These are phyloP conservation scores for Exophiala xenobiotica DNA, from an alignment of 2,329 filamentous ascomycete species.

Conservation along the genomic window DNA sequence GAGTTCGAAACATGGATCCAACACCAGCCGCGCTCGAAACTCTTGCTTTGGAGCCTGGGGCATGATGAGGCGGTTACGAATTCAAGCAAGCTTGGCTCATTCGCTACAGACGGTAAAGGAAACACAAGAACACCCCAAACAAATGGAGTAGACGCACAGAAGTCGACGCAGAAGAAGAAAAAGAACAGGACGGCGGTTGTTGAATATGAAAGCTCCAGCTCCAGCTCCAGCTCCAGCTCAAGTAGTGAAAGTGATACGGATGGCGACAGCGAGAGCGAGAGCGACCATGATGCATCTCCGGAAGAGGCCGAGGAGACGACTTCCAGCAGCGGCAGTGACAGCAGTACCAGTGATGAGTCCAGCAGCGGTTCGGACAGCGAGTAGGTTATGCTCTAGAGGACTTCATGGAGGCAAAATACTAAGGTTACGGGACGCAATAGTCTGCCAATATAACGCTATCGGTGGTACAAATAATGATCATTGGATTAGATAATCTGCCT, in stretches of 20 bases:
- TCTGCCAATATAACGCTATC: too few species aligned
- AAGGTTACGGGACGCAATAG: too few species aligned
- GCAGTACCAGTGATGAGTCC: constrained; percentile 15
- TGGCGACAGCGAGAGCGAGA: constrained; percentile 18
- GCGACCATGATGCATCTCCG: constrained; percentile 1
- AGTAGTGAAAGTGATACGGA: constrained; percentile 36
- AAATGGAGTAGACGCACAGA: constrained; percentile 13
- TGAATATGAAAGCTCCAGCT: constrained; percentile 31
- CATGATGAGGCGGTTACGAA: constrained; percentile 22
- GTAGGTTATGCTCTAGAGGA: too few species aligned
- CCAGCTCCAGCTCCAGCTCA: constrained; percentile 34
- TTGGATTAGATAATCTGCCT: neutral
- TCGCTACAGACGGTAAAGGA: too few species aligned
- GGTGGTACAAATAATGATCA: neutral
- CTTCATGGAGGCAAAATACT: too few species aligned
- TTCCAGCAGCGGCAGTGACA: constrained; percentile 84
- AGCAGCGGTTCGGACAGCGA: constrained; percentile 6
- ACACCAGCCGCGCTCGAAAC: constrained; percentile 14
- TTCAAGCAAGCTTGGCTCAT: too few species aligned
- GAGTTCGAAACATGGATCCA: constrained; percentile 25
- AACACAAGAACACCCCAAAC: too few species aligned
- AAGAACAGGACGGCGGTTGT: constrained; percentile 45
- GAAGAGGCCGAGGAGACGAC: constrained; percentile 70
- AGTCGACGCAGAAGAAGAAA: constrained; percentile 38
- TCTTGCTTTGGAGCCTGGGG: constrained; percentile 27